Evolutionary conservation across 768 basidiomycete genomes (phyloP).

Genomic region (Rickenella mellea): DNA sequence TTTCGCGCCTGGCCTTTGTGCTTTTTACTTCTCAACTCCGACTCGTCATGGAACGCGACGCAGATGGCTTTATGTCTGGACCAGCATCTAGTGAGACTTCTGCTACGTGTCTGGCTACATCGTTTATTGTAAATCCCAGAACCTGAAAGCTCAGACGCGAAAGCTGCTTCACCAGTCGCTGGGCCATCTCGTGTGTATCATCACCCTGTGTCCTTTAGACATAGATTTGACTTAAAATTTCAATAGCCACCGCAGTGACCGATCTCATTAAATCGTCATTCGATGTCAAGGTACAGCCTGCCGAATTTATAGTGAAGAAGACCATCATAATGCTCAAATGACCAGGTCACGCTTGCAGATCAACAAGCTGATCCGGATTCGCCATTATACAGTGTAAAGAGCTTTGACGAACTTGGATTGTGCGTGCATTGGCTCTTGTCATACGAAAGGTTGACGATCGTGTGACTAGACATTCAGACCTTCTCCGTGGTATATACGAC

Average conservation of each 20-base stretch:
- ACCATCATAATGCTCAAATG: conserved; percentile 1
- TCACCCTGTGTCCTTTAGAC: not conserved
- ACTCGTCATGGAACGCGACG: conserved; percentile 55
- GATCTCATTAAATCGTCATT: conserved; percentile 75
- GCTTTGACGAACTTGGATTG: conserved; percentile 94
- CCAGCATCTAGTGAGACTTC: conserved; percentile 29
- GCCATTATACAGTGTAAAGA: conserved; percentile 88
- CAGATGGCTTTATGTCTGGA: conserved; percentile 66
- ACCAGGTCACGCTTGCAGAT: conserved; percentile 89
- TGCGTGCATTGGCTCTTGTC: conserved; percentile 29
- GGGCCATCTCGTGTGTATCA: not conserved
- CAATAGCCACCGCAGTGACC: conserved; percentile 20
- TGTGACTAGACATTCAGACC: conserved; percentile 60
- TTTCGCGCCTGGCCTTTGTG: no score
- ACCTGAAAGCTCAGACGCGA: conserved; percentile 2
- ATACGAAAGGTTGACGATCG: conserved; percentile 3
- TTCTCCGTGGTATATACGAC: conserved; percentile 88
- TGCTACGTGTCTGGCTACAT: not conserved
- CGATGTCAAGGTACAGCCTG: conserved; percentile 60
- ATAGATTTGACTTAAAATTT: conserved; percentile 11
- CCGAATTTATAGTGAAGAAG: not conserved
- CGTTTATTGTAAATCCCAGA: not conserved
- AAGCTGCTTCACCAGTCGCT: conserved; percentile 2
- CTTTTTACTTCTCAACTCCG: not conserved
- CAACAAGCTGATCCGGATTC: conserved; percentile 94